These are phyloP conservation scores for Onygena corvina DNA, from an alignment of 2,329 filamentous ascomycete genomes.

Conservation along the genomic window DNA sequence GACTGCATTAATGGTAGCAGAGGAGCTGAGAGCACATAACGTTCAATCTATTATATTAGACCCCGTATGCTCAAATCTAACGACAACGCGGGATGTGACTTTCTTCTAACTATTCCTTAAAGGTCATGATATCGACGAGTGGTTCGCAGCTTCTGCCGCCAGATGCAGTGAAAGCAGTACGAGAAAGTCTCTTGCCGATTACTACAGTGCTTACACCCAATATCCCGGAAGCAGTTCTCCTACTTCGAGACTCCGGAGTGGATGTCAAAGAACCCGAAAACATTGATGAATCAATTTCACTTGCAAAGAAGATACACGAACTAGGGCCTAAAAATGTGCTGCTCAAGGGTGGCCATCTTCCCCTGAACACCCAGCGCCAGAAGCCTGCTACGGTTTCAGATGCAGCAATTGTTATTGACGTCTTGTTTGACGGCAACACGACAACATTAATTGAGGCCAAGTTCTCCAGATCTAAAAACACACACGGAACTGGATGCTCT, in stretches of 20 bases:
- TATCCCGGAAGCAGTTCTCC: constrained; percentile 37
- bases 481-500: constrained; percentile 90
- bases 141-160: constrained; percentile 37
- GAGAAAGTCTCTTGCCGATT: constrained; percentile 32
- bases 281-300: constrained; percentile 53
- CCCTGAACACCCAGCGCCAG: constrained; percentile 53
- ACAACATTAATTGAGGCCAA: constrained; percentile 53
- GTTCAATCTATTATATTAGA: constrained; percentile 56
- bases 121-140: constrained; percentile 70
- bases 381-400: constrained; percentile 49
- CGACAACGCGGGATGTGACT: neutral
- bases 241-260: constrained; percentile 32
- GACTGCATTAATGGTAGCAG: constrained; percentile 56
- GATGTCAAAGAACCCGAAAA: constrained; percentile 38
- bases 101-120: constrained; percentile 11
- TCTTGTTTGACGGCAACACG: constrained; percentile 55
- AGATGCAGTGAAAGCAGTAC: constrained; percentile 31
- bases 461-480: constrained; percentile 64
- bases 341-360: constrained; percentile 83
- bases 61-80: constrained; percentile 44
- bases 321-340: constrained; percentile 71
- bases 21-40: constrained; percentile 47
- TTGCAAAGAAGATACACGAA: constrained; percentile 53
- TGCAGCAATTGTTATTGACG: constrained; percentile 58
- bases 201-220: constrained; percentile 39